Conservation (phyloP, 2,329 filamentous ascomycete genomes). For the Coniochaeta prunicola region DNA sequence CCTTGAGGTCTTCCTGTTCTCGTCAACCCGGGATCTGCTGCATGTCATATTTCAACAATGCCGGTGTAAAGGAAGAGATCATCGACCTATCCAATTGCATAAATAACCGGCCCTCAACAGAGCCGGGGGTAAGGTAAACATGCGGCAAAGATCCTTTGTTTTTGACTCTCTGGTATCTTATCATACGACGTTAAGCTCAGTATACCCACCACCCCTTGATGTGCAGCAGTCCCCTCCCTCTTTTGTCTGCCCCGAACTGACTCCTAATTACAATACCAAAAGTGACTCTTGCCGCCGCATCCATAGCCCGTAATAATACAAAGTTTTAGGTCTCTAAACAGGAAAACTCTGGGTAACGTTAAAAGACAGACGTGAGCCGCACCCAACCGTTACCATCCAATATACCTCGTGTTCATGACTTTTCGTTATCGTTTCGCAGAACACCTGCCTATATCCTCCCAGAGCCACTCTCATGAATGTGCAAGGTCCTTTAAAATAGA, state of each 20-base stretch:
- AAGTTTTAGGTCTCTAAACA: not conserved
- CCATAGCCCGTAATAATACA: not conserved
- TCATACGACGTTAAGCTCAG: not conserved
- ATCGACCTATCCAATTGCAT: not conserved
- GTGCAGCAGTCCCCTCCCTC: not conserved
- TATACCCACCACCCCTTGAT: not conserved
- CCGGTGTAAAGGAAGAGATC: no score
- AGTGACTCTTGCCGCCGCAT: not conserved
- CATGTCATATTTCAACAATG: no score
- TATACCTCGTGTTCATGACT: not conserved
- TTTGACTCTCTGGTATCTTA: not conserved
- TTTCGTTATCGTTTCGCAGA: not conserved
- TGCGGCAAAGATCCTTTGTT: not conserved
- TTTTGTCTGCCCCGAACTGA: not conserved
- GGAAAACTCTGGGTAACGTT: not conserved
- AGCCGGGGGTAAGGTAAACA: not conserved
- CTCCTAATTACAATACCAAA: not conserved
- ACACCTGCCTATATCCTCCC: not conserved
- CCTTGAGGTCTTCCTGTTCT: not conserved
- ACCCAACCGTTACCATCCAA: not conserved
- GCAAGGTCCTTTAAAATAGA: not conserved
- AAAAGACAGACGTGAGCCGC: not conserved
- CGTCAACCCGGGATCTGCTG: not conserved
- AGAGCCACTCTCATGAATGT: not conserved
- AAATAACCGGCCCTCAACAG: not conserved